Percentiles rank a stretch among this genome's conserved stretches.
These are phyloP conservation scores for Tylopilus plumbeoviolaceoides DNA, from an alignment of 768 basidiomycete genomes.

Conservation along the genomic window DNA sequence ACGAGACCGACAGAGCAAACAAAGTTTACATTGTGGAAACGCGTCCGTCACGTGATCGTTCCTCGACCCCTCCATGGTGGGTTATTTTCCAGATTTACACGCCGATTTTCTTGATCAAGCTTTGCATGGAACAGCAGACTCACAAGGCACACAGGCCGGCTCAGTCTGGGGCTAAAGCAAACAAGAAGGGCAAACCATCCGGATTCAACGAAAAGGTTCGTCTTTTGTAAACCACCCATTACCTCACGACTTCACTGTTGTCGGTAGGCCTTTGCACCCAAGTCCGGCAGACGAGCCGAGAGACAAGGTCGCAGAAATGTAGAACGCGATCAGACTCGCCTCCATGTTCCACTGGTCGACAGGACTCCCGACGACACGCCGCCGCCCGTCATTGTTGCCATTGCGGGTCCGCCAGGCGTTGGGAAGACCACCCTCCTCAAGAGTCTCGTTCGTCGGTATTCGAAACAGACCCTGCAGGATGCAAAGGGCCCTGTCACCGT, in stretches of 20 bases:
- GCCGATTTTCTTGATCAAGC: background rate
- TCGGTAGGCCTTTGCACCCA: conserved; percentile 79
- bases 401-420: conserved; percentile 95
- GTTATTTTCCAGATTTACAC: conserved; percentile 15
- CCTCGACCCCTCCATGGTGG: conserved; percentile 8
- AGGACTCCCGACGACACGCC: conserved; percentile 89
- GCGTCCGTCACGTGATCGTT: conserved; percentile 30
- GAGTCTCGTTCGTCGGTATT: conserved; percentile 85
- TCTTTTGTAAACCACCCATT: background rate
- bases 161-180: conserved; percentile 66
- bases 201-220: conserved; percentile 88
- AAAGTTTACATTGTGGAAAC: conserved; percentile 15
- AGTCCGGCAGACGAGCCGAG: conserved; percentile 86
- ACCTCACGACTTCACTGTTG: background rate
- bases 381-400: conserved; percentile 90
- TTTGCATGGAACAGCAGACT: conserved; percentile 64
- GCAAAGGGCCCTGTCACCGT: conserved; percentile 93
- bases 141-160: conserved; percentile 83
- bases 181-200: conserved; percentile 73
- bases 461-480: conserved; percentile 89
- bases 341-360: conserved; percentile 95
- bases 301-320: conserved; percentile 85
- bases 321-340: conserved; percentile 88
- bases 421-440: conserved; percentile 95
- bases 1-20: conserved; percentile 17